Percentiles rank a stretch among this genome's conserved stretches.
These are phyloP conservation scores for Pseudotsuga menziesii DNA, from an alignment of 75 land plant genomes.

Conservation along the genomic window DNA sequence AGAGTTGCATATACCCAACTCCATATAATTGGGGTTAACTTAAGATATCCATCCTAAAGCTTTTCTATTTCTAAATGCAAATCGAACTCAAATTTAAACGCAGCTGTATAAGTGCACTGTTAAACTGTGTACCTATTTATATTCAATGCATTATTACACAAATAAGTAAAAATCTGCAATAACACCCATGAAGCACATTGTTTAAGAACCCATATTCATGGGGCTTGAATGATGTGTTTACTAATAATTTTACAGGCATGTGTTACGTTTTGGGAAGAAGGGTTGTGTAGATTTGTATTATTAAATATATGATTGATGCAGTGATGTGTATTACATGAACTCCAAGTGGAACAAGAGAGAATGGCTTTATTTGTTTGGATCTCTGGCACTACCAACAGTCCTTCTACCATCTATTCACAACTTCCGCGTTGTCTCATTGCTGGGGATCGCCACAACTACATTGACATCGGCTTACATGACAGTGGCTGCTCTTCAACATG, in stretches of 20 bases:
- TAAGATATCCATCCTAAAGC: too few relatives aligned
- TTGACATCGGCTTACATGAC: conserved; percentile 27
- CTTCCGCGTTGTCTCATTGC: conserved; percentile 16
- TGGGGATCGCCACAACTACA: conserved; percentile 26
- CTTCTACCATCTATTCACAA: conserved; percentile 25
- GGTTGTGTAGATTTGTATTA: background rate
- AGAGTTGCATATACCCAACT: too few relatives aligned
- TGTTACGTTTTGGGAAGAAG: background rate
- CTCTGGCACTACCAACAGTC: conserved; percentile 15
- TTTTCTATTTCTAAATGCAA: too few relatives aligned
- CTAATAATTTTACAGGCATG: too few relatives aligned
- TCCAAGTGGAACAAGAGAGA: conserved; percentile 43
- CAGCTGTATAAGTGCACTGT: too few relatives aligned
- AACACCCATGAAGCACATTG: background rate
- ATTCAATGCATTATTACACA: too few relatives aligned
- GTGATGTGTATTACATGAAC: conserved; percentile 55
- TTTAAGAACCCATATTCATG: background rate
- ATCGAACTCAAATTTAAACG: too few relatives aligned
- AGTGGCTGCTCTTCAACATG: conserved; percentile 15
- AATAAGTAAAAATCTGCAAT: background rate
- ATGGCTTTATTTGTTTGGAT: conserved; percentile 61
- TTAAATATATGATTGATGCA: conserved; percentile 11
- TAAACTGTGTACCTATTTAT: too few relatives aligned
- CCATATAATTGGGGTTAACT: too few relatives aligned
- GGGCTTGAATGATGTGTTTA: too few relatives aligned